phyloP scores from a whole-genome alignment of 768 basidiomycete species.

The Pleurotus pulmonarius region DNA sequence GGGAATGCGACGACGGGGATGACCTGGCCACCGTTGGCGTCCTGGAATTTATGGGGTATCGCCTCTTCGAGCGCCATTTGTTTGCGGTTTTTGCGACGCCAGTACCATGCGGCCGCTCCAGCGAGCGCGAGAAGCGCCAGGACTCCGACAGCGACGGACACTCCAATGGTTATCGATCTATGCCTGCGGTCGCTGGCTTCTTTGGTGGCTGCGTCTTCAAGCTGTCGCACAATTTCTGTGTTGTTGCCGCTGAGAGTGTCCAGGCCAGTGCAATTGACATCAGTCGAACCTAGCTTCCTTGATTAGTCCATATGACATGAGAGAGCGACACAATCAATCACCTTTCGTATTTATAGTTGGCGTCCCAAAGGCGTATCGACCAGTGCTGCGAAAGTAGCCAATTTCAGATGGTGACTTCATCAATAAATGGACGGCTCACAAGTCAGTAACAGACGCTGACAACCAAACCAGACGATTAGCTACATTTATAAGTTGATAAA shows the following conservation, averaged over 20 bases:
- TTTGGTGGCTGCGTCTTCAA: conserved; percentile 7
- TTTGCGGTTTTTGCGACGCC: conserved; percentile 11
- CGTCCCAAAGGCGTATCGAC: conserved; percentile 22
- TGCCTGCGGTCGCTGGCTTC: conserved; percentile 16
- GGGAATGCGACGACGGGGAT: conserved; percentile 3
- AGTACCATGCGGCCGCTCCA: conserved; percentile 14
- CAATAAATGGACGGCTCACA: conserved; percentile 29
- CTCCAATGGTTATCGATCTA: conserved; percentile 23
- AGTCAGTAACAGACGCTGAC: conserved; percentile 35
- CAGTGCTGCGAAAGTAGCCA: conserved; percentile 22
- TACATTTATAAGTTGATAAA: no score
- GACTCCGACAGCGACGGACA: conserved; percentile 24
- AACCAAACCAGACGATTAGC: neutral
- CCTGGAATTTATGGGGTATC: conserved; percentile 1
- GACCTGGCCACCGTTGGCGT: neutral
- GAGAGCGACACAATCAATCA: neutral
- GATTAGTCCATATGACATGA: neutral
- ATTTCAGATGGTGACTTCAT: neutral
- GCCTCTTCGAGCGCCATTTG: conserved; percentile 5
- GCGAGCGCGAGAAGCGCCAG: conserved; percentile 20
- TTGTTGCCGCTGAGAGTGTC: conserved; percentile 20
- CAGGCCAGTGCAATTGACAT: conserved; percentile 26
- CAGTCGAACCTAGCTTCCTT: conserved; percentile 19
- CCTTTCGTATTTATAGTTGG: conserved; percentile 16
- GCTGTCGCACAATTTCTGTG: conserved; percentile 11